Conservation (phyloP, 2,329 filamentous ascomycete species). For the Trichoderma atroviride region DNA sequence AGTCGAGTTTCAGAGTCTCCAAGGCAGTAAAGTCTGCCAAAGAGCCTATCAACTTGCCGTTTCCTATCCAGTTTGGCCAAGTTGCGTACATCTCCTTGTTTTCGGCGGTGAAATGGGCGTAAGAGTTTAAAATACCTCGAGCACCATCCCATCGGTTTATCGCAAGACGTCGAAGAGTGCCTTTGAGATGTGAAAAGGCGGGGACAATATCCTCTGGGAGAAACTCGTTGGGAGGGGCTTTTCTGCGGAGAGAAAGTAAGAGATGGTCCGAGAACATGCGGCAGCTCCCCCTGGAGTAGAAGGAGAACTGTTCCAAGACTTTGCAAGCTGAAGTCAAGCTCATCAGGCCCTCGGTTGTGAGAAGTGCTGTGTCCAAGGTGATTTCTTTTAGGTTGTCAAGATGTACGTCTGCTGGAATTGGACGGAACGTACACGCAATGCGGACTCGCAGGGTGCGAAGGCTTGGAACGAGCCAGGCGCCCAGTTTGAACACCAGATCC, state of each 20-base stretch:
- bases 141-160: slow-evolving; percentile 21
- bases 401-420: neutral
- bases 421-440: neutral
- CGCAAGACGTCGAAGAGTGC: slow-evolving; percentile 8
- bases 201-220: slow-evolving; percentile 12
- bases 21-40: slow-evolving; percentile 1
- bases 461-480: slow-evolving; percentile 2
- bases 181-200: slow-evolving; percentile 5
- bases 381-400: slow-evolving; percentile 10
- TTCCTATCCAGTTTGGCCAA: slow-evolving; percentile 9
- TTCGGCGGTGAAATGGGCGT: neutral
- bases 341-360: neutral
- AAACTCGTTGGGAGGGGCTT: neutral
- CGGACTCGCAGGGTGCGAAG: slow-evolving; percentile 9
- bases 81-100: neutral
- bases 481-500: neutral
- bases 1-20: slow-evolving; percentile 22
- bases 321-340: neutral
- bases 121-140: neutral
- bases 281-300: slow-evolving; percentile 3
- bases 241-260: neutral
- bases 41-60: neutral
- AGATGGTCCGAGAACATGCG: neutral
- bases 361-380: slow-evolving; percentile 3
- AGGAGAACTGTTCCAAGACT: slow-evolving; percentile 5